phyloP scores from a whole-genome alignment of 2,329 filamentous ascomycete genomes.

The Xylariales sp. region DNA sequence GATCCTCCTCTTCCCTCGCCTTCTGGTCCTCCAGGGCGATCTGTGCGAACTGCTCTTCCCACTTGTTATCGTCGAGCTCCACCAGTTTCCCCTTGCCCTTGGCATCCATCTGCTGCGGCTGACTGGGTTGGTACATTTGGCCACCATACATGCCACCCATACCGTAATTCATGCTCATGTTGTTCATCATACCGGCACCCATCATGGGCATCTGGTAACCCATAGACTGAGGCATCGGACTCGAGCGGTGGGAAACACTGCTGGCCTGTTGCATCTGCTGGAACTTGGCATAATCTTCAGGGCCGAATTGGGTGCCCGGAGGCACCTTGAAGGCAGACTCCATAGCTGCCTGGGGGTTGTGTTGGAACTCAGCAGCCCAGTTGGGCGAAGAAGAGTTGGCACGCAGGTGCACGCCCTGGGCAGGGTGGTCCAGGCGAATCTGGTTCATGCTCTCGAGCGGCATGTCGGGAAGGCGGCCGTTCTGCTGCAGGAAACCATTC shows the following conservation, averaged over 20 bases:
- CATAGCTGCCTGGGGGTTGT: slow-evolving; percentile 57
- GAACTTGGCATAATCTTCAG: slow-evolving; percentile 85
- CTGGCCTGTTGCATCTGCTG: slow-evolving; percentile 62
- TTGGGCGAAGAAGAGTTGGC: slow-evolving; percentile 50
- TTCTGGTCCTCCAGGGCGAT: slow-evolving; percentile 66
- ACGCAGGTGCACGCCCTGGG: slow-evolving; percentile 48
- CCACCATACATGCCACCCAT: slow-evolving; percentile 52
- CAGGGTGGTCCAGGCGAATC: slow-evolving; percentile 40
- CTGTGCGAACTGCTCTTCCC: slow-evolving; percentile 94
- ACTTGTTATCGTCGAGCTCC: slow-evolving; percentile 88
- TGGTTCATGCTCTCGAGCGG: slow-evolving; percentile 40
- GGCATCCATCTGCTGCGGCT: slow-evolving; percentile 41
- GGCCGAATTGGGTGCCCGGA: slow-evolving; percentile 60
- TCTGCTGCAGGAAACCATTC: slow-evolving; percentile 54
- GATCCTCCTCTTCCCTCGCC: slow-evolving; percentile 29
- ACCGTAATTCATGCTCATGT: slow-evolving; percentile 49
- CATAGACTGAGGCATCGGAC: slow-evolving; percentile 54
- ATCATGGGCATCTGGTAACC: slow-evolving; percentile 37
- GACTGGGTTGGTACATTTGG: slow-evolving; percentile 48
- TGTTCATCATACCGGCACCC: slow-evolving; percentile 34
- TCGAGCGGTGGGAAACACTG: slow-evolving; percentile 39
- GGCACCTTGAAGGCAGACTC: slow-evolving; percentile 64
- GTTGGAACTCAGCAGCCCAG: slow-evolving; percentile 49
- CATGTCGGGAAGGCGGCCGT: slow-evolving; percentile 77
- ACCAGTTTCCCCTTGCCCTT: slow-evolving; percentile 91